Conservation (phyloP, 345 rosid species). For the Capsella bursapastoris region DNA sequence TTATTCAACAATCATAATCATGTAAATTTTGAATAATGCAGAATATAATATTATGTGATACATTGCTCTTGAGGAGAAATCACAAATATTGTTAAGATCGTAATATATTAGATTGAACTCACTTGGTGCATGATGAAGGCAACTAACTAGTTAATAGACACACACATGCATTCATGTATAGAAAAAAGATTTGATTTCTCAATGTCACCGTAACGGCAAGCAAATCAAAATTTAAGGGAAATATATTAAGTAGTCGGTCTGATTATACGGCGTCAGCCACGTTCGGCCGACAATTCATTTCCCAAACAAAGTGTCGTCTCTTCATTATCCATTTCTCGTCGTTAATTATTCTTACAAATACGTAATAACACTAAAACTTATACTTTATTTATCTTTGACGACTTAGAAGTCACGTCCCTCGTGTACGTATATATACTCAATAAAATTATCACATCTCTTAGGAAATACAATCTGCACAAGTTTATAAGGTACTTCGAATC, state of each 20-base stretch:
- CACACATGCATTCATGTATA: background rate
- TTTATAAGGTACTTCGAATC: conserved; percentile 24
- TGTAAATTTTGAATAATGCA: conserved; percentile 12
- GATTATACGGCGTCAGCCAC: conserved; percentile 42
- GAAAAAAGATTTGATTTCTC: conserved; percentile 17
- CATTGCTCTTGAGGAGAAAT: conserved; percentile 34
- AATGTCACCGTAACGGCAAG: conserved; percentile 40
- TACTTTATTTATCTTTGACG: conserved; percentile 1
- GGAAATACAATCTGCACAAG: conserved; percentile 19
- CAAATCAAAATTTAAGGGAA: conserved; percentile 42
- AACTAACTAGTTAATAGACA: conserved; percentile 4
- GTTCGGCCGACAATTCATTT: conserved; percentile 42
- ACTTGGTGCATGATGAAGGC: conserved; percentile 36
- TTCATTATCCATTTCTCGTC: conserved; percentile 38
- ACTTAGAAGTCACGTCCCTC: conserved; percentile 29
- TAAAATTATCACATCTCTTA: conserved; percentile 19
- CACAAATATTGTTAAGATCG: conserved; percentile 20
- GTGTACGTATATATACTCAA: background rate
- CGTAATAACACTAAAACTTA: background rate
- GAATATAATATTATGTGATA: conserved; percentile 7
- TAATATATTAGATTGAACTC: conserved; percentile 20
- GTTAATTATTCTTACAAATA: conserved; percentile 13
- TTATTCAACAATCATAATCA: conserved; percentile 21
- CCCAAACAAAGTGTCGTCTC: conserved; percentile 39
- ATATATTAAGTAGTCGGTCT: conserved; percentile 42